Evolutionary conservation across 495 filamentous ascomycete species (phyloP), one percentile per base, ranked within the genome.

Genomic region (Lineolata rhizophorae): DNA sequence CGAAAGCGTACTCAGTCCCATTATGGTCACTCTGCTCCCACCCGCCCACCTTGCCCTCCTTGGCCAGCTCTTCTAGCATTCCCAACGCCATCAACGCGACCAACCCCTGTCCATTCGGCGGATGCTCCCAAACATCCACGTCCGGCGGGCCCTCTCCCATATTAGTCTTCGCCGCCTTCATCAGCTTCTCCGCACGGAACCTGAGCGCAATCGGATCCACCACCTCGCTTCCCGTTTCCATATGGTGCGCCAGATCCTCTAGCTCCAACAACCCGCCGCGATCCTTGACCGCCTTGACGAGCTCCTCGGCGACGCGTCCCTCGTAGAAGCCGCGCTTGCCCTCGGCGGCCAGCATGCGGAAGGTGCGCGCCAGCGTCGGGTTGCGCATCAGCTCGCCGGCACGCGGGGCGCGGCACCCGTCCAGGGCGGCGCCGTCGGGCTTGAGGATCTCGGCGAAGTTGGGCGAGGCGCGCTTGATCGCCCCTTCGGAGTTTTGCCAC

Each of bases 61-160:
- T 60, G 52, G 91, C 79, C 3, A 97, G 64, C 42, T 77, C 67
- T 45, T 91, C 70, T 27, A 97, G 57, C 38, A 95, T 85, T 2
- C 90, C 87, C 0, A 97, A 60, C 1, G 87, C 75, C 69, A 95
- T 90, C 24, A 95, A 61, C 3, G 87, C 90, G 0, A 95, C 82
- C 38, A 97, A 76, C 8, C 87, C 87, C 51, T 97, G 87, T 0
- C 90, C 84, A 54, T 94, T 95, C n/a, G 87, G 87, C 24, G 87
- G 81, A 52, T 93, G 84, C 41, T 97, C 87, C 84, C 84, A 95
- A 1, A 97, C 48, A 42, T 87, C 70, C 13, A 93, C 61, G n/a
- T 69, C 72, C n/a, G n/a, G n/a, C n/a, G n/a, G n/a, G 30, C 61
- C 47, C 35, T 64, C 58, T 1, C 55, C 40, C 20, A 58, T 40